phyloP scores from a whole-genome alignment of 495 filamentous ascomycete genomes.

The Talaromyces nanjingensis region DNA sequence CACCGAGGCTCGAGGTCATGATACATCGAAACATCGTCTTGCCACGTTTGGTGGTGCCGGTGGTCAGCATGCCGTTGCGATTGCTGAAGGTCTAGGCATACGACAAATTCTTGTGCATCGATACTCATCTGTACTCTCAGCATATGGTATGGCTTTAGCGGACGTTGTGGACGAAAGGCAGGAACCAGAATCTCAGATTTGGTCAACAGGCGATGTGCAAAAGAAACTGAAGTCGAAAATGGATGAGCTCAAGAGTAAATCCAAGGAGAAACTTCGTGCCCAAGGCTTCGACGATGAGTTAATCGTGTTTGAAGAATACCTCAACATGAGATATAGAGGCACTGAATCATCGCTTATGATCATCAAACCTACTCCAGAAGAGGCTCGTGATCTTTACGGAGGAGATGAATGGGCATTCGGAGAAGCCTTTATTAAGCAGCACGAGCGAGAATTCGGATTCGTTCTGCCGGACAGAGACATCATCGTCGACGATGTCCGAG shows the following conservation, averaged over 20 bases:
- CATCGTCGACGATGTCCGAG: constrained; percentile 86
- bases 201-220: constrained; percentile 16
- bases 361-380: constrained; percentile 53
- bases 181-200: constrained; percentile 65
- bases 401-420: constrained; percentile 72
- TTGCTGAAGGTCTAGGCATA: constrained; percentile 84
- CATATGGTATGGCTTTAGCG: constrained; percentile 94
- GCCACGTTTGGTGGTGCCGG: constrained; percentile 94
- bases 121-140: constrained; percentile 91
- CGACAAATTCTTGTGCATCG: constrained; percentile 80
- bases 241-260: constrained; percentile 55
- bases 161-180: constrained; percentile 93
- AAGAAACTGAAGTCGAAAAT: constrained; percentile 33
- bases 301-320: constrained; percentile 78
- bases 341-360: constrained; percentile 88
- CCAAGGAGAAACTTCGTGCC: constrained; percentile 52
- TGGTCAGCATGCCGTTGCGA: constrained; percentile 93
- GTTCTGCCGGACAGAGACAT: constrained; percentile 83
- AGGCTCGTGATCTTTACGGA: constrained; percentile 48
- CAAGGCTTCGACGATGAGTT: constrained; percentile 69
- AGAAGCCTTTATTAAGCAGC: constrained; percentile 75
- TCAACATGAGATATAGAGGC: constrained; percentile 84
- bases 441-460: constrained; percentile 93
- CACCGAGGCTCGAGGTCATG: constrained; percentile 90
- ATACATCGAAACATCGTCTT: constrained; percentile 81